Evolutionary conservation across 768 basidiomycete genomes (phyloP), one percentile per base, ranked within the genome.

Genomic region (Coprinopsis sp.): DNA sequence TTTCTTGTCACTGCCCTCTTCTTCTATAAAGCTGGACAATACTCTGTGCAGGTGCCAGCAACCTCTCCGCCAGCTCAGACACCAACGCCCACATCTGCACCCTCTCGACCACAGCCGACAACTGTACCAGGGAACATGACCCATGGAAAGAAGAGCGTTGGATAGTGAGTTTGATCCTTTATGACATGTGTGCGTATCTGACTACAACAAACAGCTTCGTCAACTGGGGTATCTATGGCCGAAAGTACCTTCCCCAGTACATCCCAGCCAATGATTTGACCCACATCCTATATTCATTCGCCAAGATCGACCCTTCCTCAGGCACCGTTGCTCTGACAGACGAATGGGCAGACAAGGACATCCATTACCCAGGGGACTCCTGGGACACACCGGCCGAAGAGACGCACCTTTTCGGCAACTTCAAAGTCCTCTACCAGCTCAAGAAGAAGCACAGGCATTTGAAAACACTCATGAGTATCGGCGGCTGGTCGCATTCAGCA

Each of bases 281-380:
- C 21, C 93, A 95, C 63, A 81, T 95, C 55, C 80, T 93, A 28
- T 92, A 94, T 59, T 90, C 93, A 2, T 98, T 98, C 56, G 96
- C 91, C 16, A 90, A 98, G 55, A 65, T 98, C 55, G 81, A 77
- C 54, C 67, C 83, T 16, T 89, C 91, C 49, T 76, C 83, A 1
- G 95, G 95, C 31, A 89, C 91, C 58, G 94, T 97, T 16, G 67
- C 79, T 57, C 66, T 98, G 44, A 94, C 91, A 29, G 96, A 99
- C 56, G 63, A 73, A 2, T 98, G 95, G 95, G 85, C 93, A 0
- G 96, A 99, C 71, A 81, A 94, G 58, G 91, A 98, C 61, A 98
- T 98, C 37, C 96, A 98, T 62, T 94, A 95, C 62, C 83, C 87
- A 0, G 89, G 86, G 6, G 96, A 99, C 65, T 87, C 85, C 3